These are phyloP conservation scores for Penicillium sp. DNA, from an alignment of 2,329 filamentous ascomycete species.

Conservation along the genomic window DNA sequence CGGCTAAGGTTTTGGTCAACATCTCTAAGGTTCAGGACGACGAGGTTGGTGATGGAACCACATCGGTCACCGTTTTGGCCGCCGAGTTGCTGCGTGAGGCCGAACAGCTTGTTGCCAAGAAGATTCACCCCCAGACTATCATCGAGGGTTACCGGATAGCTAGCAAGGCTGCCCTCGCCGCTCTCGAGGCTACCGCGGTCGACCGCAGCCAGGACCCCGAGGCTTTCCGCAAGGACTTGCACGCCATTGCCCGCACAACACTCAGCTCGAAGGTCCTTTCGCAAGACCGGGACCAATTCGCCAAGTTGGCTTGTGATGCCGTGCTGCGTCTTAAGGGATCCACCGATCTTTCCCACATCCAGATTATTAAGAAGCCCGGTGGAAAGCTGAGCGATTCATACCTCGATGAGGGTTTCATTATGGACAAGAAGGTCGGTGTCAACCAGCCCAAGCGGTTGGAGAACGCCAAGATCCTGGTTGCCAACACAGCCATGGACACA, in stretches of 20 bases:
- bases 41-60: slow-evolving; percentile 96
- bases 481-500: slow-evolving; percentile 98
- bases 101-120: slow-evolving; percentile 94
- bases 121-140: slow-evolving; percentile 98
- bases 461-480: slow-evolving; percentile 96
- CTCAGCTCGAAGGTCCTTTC: slow-evolving; percentile 95
- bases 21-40: slow-evolving; percentile 99
- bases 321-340: slow-evolving; percentile 86
- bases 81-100: slow-evolving; percentile 94
- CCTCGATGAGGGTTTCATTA: slow-evolving; percentile 94
- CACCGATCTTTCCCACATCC: slow-evolving; percentile 93
- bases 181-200: slow-evolving; percentile 78
- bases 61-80: slow-evolving; percentile 92
- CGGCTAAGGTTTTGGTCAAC: slow-evolving; percentile 96
- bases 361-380: slow-evolving; percentile 99
- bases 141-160: slow-evolving; percentile 99
- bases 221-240: slow-evolving; percentile 83
- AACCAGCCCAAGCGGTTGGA: slow-evolving; percentile 97
- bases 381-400: slow-evolving; percentile 98
- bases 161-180: slow-evolving; percentile 79
- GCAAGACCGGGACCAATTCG: slow-evolving; percentile 90
- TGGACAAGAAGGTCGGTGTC: slow-evolving; percentile 98
- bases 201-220: slow-evolving; percentile 82
- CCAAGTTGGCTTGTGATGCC: slow-evolving; percentile 84
- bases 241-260: slow-evolving; percentile 89